Conservation (phyloP, 2,329 filamentous ascomycete species). For the Colletotrichum tamarilloi region DNA sequence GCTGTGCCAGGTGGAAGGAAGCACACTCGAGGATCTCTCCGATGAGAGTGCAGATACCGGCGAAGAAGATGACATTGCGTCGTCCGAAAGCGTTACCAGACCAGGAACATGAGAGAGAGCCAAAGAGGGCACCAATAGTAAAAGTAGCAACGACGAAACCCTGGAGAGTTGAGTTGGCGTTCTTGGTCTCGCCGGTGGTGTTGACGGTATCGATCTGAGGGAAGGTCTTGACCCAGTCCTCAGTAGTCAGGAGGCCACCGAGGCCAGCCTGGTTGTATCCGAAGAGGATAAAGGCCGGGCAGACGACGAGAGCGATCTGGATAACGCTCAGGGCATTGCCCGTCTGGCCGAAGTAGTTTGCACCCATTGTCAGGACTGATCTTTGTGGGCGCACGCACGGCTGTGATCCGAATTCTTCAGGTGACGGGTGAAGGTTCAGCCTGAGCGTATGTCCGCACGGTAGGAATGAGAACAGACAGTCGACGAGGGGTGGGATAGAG, state of each 20-base stretch:
- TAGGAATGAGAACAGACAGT: neutral
- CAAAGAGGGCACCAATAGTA: slow-evolving; percentile 50
- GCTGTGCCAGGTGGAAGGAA: slow-evolving; percentile 51
- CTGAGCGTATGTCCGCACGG: slow-evolving; percentile 1
- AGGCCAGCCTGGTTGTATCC: slow-evolving; percentile 55
- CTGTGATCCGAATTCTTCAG: slow-evolving; percentile 16
- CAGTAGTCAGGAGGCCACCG: slow-evolving; percentile 48
- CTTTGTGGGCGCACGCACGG: slow-evolving; percentile 3
- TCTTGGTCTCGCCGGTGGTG: slow-evolving; percentile 43
- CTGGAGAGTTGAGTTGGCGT: slow-evolving; percentile 48
- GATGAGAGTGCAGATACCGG: slow-evolving; percentile 46
- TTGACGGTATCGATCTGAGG: slow-evolving; percentile 52
- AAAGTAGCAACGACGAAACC: slow-evolving; percentile 51
- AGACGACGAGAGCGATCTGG: slow-evolving; percentile 55
- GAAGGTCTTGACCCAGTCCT: slow-evolving; percentile 49
- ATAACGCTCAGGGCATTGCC: slow-evolving; percentile 49
- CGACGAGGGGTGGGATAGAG: slow-evolving; percentile 14
- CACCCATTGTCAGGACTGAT: slow-evolving; percentile 25
- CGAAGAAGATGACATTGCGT: slow-evolving; percentile 45
- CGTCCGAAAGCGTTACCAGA: slow-evolving; percentile 49
- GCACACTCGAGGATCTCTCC: slow-evolving; percentile 49
- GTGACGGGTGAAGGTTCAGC: slow-evolving; percentile 6
- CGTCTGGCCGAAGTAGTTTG: slow-evolving; percentile 45
- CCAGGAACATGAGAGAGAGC: slow-evolving; percentile 48
- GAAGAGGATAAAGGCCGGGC: slow-evolving; percentile 54